These are phyloP conservation scores for Zygosaccharomyces bailii DNA, from an alignment of 805 yeast species.

Conservation along the genomic window DNA sequence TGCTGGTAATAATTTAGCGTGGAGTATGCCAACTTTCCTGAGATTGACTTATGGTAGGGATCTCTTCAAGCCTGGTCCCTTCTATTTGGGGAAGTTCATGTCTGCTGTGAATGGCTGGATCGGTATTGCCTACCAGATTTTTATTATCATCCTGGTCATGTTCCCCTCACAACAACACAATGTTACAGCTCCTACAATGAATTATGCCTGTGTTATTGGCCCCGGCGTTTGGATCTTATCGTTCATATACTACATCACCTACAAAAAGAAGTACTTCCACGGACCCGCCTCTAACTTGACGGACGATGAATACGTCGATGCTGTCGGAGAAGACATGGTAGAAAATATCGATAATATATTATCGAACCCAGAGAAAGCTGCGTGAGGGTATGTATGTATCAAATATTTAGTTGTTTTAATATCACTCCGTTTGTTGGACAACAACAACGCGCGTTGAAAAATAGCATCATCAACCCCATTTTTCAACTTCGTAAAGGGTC, in stretches of 20 bases:
- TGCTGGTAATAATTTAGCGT: conserved; percentile 43
- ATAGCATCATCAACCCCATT: neutral
- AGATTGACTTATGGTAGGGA: conserved; percentile 45
- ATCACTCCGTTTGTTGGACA: neutral
- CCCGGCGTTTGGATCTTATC: conserved; percentile 59
- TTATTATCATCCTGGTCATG: conserved; percentile 55
- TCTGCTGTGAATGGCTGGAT: conserved; percentile 47
- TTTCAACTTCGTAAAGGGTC: too few relatives aligned
- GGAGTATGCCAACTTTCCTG: conserved; percentile 41
- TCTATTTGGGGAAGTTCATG: conserved; percentile 52
- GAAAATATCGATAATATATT: conserved; percentile 29
- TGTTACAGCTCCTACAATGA: conserved; percentile 51
- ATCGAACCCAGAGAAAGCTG: conserved; percentile 13
- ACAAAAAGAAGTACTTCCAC: conserved; percentile 51
- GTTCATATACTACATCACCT: conserved; percentile 47
- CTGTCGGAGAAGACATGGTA: conserved; percentile 27
- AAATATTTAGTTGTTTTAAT: neutral
- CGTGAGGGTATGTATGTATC: neutral
- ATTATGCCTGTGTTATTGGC: conserved; percentile 66
- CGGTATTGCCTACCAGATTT: conserved; percentile 49
- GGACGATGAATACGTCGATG: conserved; percentile 31
- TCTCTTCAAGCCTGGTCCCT: conserved; percentile 62
- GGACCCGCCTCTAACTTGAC: conserved; percentile 50
- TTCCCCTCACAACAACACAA: conserved; percentile 48
- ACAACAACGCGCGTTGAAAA: neutral